phyloP scores from a whole-genome alignment of 306 rosid genomes.

The Quercus mongolica region DNA sequence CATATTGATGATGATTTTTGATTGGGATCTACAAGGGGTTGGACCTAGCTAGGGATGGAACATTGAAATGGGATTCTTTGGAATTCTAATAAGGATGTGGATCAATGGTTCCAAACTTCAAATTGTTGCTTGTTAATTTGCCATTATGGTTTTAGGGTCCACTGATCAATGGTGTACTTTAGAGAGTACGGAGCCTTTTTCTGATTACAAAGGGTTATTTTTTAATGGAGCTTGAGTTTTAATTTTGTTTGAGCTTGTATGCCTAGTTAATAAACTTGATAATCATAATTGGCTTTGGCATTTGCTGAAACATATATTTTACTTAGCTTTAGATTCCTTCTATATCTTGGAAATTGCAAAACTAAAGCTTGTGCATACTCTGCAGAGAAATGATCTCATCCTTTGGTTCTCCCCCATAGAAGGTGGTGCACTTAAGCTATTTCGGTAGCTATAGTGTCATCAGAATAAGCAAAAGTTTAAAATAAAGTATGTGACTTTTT shows the following conservation, averaged over 20 bases:
- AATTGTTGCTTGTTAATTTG: not conserved
- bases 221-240: too few relatives aligned
- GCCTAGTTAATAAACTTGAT: too few relatives aligned
- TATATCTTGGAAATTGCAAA: not conserved
- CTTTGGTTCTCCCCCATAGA: not conserved
- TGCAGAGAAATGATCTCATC: not conserved
- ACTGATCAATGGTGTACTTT: not conserved
- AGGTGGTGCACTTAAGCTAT: not conserved
- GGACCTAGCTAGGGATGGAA: not conserved
- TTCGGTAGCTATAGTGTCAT: not conserved
- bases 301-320: not conserved
- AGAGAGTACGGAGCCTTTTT: not conserved
- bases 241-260: too few relatives aligned
- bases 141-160: not conserved
- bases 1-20: not conserved
- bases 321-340: not conserved
- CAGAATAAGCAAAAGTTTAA: not conserved
- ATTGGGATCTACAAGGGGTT: not conserved
- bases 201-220: too few relatives aligned
- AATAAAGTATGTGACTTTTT: not conserved
- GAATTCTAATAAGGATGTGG: not conserved
- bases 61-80: not conserved
- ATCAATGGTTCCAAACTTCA: not conserved
- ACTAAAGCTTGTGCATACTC: not conserved
- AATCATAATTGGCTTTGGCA: not conserved